These are phyloP conservation scores for Acanthamoeba lugdunensis DNA, from an alignment of 208 protist species.

Conservation along the genomic window DNA sequence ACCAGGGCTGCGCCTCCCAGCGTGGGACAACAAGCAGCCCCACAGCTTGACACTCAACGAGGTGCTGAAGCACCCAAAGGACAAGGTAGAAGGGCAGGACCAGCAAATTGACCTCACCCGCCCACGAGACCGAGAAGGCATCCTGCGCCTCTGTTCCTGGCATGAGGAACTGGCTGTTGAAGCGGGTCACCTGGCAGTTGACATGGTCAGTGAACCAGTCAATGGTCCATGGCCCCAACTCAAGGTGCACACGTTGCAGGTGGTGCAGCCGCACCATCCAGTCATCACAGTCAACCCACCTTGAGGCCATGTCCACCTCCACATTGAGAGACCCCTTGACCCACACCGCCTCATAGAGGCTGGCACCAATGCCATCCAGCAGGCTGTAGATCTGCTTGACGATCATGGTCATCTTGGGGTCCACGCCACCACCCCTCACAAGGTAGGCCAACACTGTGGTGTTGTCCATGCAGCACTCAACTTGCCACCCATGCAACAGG, in stretches of 20 bases:
- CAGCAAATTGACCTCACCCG: not conserved
- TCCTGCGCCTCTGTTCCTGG: not conserved
- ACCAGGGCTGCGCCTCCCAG: not conserved
- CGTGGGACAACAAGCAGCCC: not conserved
- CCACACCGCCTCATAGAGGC: not conserved
- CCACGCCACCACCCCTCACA: not conserved
- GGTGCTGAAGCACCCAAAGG: not conserved
- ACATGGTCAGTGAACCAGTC: not conserved
- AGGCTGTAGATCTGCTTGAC: not conserved
- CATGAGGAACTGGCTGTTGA: not conserved
- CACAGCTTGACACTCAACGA: not conserved
- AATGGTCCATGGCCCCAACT: not conserved
- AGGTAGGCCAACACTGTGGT: not conserved
- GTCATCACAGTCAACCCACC: not conserved
- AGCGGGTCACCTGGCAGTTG: not conserved
- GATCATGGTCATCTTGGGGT: not conserved
- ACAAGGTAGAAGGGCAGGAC: not conserved
- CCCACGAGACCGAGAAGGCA: not conserved
- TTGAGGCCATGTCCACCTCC: not conserved
- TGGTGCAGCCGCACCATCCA: not conserved
- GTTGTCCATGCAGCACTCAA: constrained; percentile 28
- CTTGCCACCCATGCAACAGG: not conserved
- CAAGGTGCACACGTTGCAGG: not conserved
- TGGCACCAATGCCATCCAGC: not conserved
- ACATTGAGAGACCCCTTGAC: constrained; percentile 8